Evolutionary conservation across 768 basidiomycete genomes (phyloP).

Genomic region (Mrakia blollopis): DNA sequence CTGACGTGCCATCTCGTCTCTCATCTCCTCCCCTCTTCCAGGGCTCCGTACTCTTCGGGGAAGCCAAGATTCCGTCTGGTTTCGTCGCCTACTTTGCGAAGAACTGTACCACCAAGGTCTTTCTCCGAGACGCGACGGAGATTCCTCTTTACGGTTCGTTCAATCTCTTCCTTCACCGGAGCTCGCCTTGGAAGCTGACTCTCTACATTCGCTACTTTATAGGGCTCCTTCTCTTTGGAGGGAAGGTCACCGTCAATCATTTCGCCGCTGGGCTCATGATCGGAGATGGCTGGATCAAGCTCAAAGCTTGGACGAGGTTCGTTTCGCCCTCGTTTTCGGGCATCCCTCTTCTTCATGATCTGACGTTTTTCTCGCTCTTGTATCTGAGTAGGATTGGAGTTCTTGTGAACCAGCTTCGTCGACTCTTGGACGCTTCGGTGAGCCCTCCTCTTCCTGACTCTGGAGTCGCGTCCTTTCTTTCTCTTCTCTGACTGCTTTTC

Average conservation of each 20-base stretch:
- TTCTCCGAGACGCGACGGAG: conserved; percentile 80
- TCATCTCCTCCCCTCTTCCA: conserved; percentile 45
- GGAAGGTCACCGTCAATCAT: conserved; percentile 70
- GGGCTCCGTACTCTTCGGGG: conserved; percentile 68
- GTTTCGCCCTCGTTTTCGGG: background rate
- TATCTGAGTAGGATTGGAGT: conserved; percentile 65
- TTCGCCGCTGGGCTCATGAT: conserved; percentile 62
- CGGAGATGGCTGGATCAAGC: conserved; percentile 49
- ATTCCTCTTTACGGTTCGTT: conserved; percentile 44
- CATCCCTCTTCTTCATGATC: background rate
- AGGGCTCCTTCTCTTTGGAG: conserved; percentile 77
- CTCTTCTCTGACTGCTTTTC: background rate
- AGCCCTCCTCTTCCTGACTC: background rate
- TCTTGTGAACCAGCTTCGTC: conserved; percentile 71
- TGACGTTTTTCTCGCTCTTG: background rate
- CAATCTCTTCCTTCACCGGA: background rate
- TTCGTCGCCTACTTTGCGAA: conserved; percentile 82
- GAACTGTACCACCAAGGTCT: conserved; percentile 70
- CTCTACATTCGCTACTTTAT: conserved; percentile 74
- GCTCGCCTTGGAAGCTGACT: background rate
- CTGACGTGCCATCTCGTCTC: background rate
- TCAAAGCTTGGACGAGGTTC: conserved; percentile 68
- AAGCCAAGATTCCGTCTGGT: conserved; percentile 66
- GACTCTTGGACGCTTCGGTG: conserved; percentile 49
- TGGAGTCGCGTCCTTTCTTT: background rate